Percentiles rank a stretch among this genome's conserved stretches.
These are phyloP conservation scores for Mycena alexandri DNA, from an alignment of 768 basidiomycete genomes.

Conservation along the genomic window DNA sequence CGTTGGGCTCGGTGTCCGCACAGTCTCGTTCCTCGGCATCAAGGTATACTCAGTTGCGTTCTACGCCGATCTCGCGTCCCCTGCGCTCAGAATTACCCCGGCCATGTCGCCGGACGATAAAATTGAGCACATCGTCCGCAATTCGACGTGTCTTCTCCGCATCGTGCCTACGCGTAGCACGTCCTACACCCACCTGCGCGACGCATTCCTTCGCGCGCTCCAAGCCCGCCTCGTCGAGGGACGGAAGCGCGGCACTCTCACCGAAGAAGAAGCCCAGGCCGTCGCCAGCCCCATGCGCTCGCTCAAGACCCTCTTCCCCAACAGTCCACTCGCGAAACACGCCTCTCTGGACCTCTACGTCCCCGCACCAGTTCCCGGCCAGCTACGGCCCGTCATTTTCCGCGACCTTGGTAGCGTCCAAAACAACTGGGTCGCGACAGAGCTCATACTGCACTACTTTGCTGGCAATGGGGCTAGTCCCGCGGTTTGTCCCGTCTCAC, in stretches of 20 bases:
- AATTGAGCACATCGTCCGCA: constrained; percentile 73
- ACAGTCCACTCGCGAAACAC: constrained; percentile 74
- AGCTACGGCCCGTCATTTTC: constrained; percentile 70
- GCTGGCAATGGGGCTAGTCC: constrained; percentile 79
- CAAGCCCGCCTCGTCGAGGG: constrained; percentile 68
- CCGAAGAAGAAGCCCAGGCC: constrained; percentile 68
- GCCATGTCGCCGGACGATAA: constrained; percentile 76
- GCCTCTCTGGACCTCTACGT: constrained; percentile 78
- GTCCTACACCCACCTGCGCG: constrained; percentile 82
- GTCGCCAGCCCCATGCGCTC: constrained; percentile 75
- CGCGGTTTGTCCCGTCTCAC: constrained; percentile 61
- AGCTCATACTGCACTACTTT: constrained; percentile 83
- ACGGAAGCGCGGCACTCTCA: constrained; percentile 64
- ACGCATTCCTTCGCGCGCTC: constrained; percentile 85
- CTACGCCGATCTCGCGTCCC: constrained; percentile 85
- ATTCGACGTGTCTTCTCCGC: constrained; percentile 78
- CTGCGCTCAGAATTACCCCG: constrained; percentile 65
- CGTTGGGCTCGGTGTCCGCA: constrained; percentile 88
- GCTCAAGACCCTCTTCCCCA: constrained; percentile 83
- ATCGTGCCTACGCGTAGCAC: constrained; percentile 86
- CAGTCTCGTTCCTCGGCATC: constrained; percentile 89
- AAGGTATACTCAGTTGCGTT: constrained; percentile 93
- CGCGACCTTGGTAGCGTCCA: constrained; percentile 81
- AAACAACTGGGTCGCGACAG: constrained; percentile 79
- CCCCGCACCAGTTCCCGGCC: constrained; percentile 65